A percentile compares a stretch with the other conserved stretches of the same genome.
These are phyloP conservation scores for Lasiosphaeria hispida DNA, from an alignment of 495 filamentous ascomycete genomes.

Conservation along the genomic window DNA sequence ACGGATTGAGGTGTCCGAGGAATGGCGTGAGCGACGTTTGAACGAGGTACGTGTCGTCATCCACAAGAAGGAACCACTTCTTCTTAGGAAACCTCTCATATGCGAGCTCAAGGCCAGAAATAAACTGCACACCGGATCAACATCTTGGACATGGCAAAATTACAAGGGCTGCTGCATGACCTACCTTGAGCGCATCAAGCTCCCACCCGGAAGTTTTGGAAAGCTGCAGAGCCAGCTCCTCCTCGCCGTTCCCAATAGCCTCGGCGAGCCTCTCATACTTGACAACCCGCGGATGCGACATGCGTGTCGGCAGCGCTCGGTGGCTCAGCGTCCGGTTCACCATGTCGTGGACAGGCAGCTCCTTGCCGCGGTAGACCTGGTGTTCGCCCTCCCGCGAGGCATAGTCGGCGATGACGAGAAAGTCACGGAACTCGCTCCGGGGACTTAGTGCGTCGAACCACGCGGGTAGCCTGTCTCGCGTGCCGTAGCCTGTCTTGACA, in stretches of 20 bases:
- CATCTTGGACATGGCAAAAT: not conserved
- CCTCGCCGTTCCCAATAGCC: conserved; percentile 36
- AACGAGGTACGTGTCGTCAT: conserved; percentile 49
- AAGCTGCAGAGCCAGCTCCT: conserved; percentile 32
- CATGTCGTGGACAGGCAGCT: conserved; percentile 34
- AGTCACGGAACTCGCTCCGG: conserved; percentile 27
- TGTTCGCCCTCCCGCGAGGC: conserved; percentile 9
- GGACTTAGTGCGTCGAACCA: conserved; percentile 37
- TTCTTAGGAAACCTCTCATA: conserved; percentile 42
- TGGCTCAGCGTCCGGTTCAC: conserved; percentile 32
- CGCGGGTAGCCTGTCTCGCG: conserved; percentile 33
- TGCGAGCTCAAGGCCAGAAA: conserved; percentile 42
- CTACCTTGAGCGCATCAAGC: conserved; percentile 48
- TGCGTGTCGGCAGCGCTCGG: conserved; percentile 1
- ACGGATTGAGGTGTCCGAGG: conserved; percentile 39
- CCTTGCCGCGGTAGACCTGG: conserved; percentile 26
- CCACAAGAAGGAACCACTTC: conserved; percentile 48
- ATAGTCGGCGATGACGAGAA: conserved; percentile 44
- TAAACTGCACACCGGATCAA: conserved; percentile 30
- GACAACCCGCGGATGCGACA: conserved; percentile 27
- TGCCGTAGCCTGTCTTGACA: conserved; percentile 49
- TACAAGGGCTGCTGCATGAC: not conserved
- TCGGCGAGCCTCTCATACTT: conserved; percentile 38
- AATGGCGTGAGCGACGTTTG: conserved; percentile 39
- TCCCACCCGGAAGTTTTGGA: conserved; percentile 45